A percentile compares a stretch with the other conserved stretches of the same genome.
These are phyloP conservation scores for Monilinia fructigena DNA, from an alignment of 2,329 filamentous ascomycete species.

Conservation along the genomic window DNA sequence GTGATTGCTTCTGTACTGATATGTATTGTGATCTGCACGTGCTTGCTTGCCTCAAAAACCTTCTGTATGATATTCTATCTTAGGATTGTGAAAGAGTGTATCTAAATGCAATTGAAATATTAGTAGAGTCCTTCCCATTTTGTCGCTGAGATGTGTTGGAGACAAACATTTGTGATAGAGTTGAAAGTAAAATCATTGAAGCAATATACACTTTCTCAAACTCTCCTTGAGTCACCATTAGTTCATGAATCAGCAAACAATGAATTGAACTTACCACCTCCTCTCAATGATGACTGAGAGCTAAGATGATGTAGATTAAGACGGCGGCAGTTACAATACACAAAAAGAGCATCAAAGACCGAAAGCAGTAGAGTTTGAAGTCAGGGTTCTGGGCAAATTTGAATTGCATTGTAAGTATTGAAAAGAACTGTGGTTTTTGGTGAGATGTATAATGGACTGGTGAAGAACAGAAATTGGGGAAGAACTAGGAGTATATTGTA, in stretches of 20 bases:
- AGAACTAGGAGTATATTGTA: neutral
- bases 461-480: neutral
- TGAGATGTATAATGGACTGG: neutral
- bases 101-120: neutral
- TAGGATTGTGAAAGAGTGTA: neutral
- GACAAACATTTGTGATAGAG: neutral
- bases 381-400: neutral
- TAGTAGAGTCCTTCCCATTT: neutral
- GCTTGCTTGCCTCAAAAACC: neutral
- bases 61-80: neutral
- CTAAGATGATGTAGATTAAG: neutral
- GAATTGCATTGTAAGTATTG: constrained; percentile 1
- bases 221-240: neutral
- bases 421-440: neutral
- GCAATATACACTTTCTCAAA: neutral
- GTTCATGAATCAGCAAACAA: neutral
- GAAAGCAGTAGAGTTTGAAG: neutral
- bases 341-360: neutral
- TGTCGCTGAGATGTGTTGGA: no score
- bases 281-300: neutral
- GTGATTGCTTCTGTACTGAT: constrained; percentile 1
- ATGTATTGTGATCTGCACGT: neutral
- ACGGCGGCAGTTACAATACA: neutral
- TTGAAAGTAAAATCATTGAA: neutral
- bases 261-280: neutral